A percentile compares a stretch with the other conserved stretches of the same genome.
Conservation (phyloP, 2,329 filamentous ascomycete species). For the Xylariaceae sp. region DNA sequence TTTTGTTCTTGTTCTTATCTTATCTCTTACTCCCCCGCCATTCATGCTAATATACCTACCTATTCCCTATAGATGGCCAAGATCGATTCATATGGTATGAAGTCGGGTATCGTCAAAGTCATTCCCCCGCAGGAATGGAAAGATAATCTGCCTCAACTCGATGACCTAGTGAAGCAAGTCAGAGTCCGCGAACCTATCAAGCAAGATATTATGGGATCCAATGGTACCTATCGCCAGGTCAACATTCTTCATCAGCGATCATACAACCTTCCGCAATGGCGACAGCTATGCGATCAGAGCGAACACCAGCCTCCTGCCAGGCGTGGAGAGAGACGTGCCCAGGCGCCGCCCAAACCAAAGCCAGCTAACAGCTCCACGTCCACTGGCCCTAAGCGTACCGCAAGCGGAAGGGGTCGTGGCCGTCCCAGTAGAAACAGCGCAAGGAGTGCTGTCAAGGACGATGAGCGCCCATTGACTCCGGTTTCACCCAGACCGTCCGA, state of each 20-base stretch:
- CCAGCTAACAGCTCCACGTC: slow-evolving; percentile 32
- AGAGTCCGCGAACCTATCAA: slow-evolving; percentile 95
- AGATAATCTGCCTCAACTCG: slow-evolving; percentile 69
- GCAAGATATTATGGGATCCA: slow-evolving; percentile 94
- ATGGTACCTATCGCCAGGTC: slow-evolving; percentile 92
- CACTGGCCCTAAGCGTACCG: slow-evolving; percentile 37
- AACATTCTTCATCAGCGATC: slow-evolving; percentile 95
- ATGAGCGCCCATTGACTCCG: slow-evolving; percentile 56
- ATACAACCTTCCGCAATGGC: slow-evolving; percentile 97
- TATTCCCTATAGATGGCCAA: slow-evolving; percentile 61
- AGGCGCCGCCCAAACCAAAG: slow-evolving; percentile 50
- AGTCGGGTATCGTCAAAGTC: slow-evolving; percentile 93
- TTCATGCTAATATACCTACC: slow-evolving; percentile 28
- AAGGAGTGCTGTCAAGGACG: slow-evolving; percentile 35
- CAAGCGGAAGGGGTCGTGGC: slow-evolving; percentile 30
- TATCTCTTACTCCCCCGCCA: not conserved
- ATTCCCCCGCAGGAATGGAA: slow-evolving; percentile 93
- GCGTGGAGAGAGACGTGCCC: slow-evolving; percentile 73
- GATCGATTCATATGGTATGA: slow-evolving; percentile 93
- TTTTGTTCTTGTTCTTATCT: slow-evolving; percentile 20
- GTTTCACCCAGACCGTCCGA: slow-evolving; percentile 48
- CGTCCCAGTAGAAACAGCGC: slow-evolving; percentile 38
- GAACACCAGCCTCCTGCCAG: slow-evolving; percentile 93
- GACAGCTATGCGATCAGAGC: slow-evolving; percentile 85
- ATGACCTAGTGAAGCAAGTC: slow-evolving; percentile 85